Evolutionary conservation across 495 filamentous ascomycete genomes (phyloP), one percentile per base, ranked within the genome.

Genomic region (Penicillium turbatum): DNA sequence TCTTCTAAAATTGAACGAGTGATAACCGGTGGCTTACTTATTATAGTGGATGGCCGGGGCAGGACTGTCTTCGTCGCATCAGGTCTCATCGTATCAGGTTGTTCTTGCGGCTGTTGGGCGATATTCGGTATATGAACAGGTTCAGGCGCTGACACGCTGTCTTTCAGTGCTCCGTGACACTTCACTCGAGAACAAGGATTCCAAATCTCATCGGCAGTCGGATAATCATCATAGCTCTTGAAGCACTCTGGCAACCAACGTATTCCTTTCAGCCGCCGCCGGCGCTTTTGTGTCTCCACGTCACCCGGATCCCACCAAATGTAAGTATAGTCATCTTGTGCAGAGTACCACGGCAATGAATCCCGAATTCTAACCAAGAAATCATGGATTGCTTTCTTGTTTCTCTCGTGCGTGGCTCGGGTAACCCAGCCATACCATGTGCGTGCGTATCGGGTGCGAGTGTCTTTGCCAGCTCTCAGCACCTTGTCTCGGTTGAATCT

Each of bases 361-460:
- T 62, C 49, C 35, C 55, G 37, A 4, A 72, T 16, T 24, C 51
- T 56, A 5, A 15, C 21, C 13, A 64, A 60, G 3, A 42, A 58
- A n/a, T 51, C 59, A 34, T 54, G 54, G 15, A 69, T 51, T 1
- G 56, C 38, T 7, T 48, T 17, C 51, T 71, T 76, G 45, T 64
- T 64, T 9, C 59, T 46, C 29, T 75, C 56, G 29, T 74, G 72
- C 2, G 54, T 66, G 15, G 71, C 54, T 5, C 58, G 40, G 6
- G 68, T 48, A 3, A 76, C 64, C 74, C 74, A 77, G 36, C 74
- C 74, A 47, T 77, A 77, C 74, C 74, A 77, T 12, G 72, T 77
- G 39, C 63, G 68, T 24, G 69, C 63, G 55, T 71, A 76, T 9
- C 74, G 72, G 51, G 61, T 56, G 3, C 55, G 60, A 11, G 64